A percentile compares a stretch with the other conserved stretches of the same genome.
Evolutionary conservation across 306 rosid species (phyloP).

Genomic region (Rubus idaeus): DNA sequence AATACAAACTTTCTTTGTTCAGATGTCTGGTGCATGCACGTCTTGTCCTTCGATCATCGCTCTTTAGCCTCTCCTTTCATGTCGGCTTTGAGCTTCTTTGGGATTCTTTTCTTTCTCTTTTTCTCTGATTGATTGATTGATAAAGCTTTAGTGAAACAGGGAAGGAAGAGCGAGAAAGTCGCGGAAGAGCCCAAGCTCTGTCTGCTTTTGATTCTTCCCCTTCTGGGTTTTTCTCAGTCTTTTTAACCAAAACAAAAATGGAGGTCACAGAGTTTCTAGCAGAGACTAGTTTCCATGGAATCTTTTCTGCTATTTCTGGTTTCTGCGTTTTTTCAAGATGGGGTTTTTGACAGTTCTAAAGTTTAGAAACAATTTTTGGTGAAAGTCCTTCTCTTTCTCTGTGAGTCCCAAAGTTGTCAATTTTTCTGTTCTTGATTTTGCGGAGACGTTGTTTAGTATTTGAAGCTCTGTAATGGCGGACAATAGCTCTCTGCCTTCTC

Average conservation of each 20-base stretch:
- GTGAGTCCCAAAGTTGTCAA: neutral
- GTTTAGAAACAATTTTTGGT: neutral
- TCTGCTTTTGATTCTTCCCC: neutral
- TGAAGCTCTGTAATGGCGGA: constrained; percentile 52
- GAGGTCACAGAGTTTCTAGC: constrained; percentile 36
- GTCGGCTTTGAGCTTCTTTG: constrained; percentile 44
- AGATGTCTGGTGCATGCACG: constrained; percentile 57
- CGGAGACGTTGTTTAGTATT: constrained; percentile 22
- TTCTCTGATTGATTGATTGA: constrained; percentile 3
- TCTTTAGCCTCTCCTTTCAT: constrained; percentile 47
- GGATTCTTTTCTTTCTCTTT: constrained; percentile 40
- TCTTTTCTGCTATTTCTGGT: constrained; percentile 29
- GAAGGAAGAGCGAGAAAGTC: constrained; percentile 41
- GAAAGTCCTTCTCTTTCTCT: constrained; percentile 5
- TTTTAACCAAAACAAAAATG: constrained; percentile 11
- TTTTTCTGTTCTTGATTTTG: constrained; percentile 18
- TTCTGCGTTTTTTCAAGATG: constrained; percentile 29
- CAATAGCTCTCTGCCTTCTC: constrained; percentile 39
- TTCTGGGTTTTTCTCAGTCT: neutral
- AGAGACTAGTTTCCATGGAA: constrained; percentile 28
- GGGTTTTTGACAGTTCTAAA: constrained; percentile 23
- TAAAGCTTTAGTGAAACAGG: constrained; percentile 10
- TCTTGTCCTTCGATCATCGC: constrained; percentile 67
- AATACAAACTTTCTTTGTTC: constrained; percentile 42
- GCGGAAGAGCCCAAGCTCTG: constrained; percentile 39